Base-by-base conservation (phyloP, 2,329 filamentous ascomycete species). In the Oidium heveae region DNA sequence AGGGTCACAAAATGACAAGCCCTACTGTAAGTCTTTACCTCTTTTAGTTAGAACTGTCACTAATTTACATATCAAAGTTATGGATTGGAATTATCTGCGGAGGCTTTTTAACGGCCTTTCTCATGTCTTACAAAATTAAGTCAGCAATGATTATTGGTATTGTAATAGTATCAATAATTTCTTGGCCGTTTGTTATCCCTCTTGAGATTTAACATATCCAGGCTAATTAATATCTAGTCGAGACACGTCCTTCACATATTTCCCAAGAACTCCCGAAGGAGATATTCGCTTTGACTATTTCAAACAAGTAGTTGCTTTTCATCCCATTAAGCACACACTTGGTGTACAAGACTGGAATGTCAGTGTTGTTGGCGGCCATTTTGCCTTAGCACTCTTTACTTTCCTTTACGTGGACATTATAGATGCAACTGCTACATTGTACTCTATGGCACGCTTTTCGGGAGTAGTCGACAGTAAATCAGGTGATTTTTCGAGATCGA, bases 51-150 rank as follows among this genome's bases (percentile, higher is more conserved):
- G 37, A 15, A 39, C 13, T 15, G 16, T 16, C 4, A 12, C 20
- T 3, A 46, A 12, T 18, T 12, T 12, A 18, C 22, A 7, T 1
- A 12, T 18, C 3, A 15, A 57, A 80, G 77, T 70, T 93, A 73
- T 94, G 87, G 87, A 76, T 93, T 54, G 87, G 84, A 12, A 82
- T 94, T 59, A 80, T 86, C 63, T 78, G 81, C 54, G 85, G 87
- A 15, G 85, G 86, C 36, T 72, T 94, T 49, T 66, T 93, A 39
- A 89, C 86, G 0, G 79, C 83, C 5, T 75, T 89, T 59, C 76
- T 94, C 67, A 86, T 86, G 82, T 75, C 82, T 18, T 87, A 82
- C 65, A 76, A 80, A 41, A 72, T 86, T 67, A 86, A 85, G 64
- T 80, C 81, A 55, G 80, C 82, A 51, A 83, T 87, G 57, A 76